Percentiles rank a stretch among this genome's conserved stretches.
These are phyloP conservation scores for Raphanus sativus DNA, from an alignment of 345 rosid species.

Conservation along the genomic window DNA sequence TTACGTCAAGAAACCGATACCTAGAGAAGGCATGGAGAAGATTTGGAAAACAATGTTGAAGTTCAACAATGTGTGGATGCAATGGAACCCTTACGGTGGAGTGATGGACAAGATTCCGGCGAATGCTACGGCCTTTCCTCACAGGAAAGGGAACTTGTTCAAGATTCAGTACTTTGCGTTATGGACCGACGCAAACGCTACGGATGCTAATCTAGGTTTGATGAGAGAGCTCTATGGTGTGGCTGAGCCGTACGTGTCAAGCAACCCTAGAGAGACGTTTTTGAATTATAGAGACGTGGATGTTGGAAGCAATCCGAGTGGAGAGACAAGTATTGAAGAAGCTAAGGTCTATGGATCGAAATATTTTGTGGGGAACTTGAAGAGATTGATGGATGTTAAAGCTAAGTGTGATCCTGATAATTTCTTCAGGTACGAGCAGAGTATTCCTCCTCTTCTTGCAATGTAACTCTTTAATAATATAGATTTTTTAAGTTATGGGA, in stretches of 20 bases:
- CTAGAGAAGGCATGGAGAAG: slow-evolving; percentile 22
- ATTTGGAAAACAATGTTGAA: slow-evolving; percentile 39
- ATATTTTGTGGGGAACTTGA: slow-evolving; percentile 36
- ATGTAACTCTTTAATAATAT: not conserved
- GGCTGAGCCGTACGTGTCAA: slow-evolving; percentile 45
- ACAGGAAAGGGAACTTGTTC: slow-evolving; percentile 45
- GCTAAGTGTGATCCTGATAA: slow-evolving; percentile 39
- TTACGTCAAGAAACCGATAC: slow-evolving; percentile 41
- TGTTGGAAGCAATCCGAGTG: slow-evolving; percentile 19
- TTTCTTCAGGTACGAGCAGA: slow-evolving; percentile 42
- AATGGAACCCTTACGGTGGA: slow-evolving; percentile 55
- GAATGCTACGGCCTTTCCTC: slow-evolving; percentile 50
- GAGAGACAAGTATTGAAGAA: not conserved
- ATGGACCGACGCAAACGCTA: slow-evolving; percentile 32
- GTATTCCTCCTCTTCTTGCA: slow-evolving; percentile 29
- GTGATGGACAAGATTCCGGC: slow-evolving; percentile 44
- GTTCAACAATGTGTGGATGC: slow-evolving; percentile 32
- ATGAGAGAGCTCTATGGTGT: slow-evolving; percentile 37
- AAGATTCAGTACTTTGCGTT: slow-evolving; percentile 35
- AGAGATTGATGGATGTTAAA: slow-evolving; percentile 39
- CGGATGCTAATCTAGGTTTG: slow-evolving; percentile 20
- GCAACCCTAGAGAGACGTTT: slow-evolving; percentile 44
- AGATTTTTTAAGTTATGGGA: no score
- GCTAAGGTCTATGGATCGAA: slow-evolving; percentile 40
- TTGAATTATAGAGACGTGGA: slow-evolving; percentile 40